Conservation (phyloP, 2,329 filamentous ascomycete species). For the Bisporella sp. region DNA sequence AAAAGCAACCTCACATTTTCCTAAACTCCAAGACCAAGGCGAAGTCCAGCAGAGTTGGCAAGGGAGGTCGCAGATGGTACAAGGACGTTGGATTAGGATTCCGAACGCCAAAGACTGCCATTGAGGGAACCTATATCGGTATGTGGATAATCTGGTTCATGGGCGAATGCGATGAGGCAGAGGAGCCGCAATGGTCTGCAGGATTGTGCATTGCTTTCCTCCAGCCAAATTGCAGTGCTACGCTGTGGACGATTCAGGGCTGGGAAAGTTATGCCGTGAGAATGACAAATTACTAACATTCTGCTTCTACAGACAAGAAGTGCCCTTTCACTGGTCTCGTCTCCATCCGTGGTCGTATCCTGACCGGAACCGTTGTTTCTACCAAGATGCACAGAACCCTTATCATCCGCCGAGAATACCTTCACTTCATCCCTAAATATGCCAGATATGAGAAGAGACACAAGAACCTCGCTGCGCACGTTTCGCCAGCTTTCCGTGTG, state of each 20-base stretch:
- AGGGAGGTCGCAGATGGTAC: conserved; percentile 92
- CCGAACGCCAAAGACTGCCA: conserved; percentile 96
- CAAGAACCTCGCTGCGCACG: conserved; percentile 99
- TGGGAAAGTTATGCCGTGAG: neutral
- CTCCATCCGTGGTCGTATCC: conserved; percentile 99
- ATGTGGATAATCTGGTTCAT: conserved; percentile 42
- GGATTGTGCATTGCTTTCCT: neutral
- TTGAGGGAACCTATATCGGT: conserved; percentile 99
- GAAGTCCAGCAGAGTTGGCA: conserved; percentile 78
- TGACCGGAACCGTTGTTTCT: conserved; percentile 97
- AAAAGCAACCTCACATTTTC: conserved; percentile 99
- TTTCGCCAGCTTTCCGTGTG: conserved; percentile 99
- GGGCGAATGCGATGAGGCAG: neutral
- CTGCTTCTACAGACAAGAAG: conserved; percentile 79
- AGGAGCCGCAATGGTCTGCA: neutral
- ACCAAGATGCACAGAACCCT: conserved; percentile 99
- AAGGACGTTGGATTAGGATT: conserved; percentile 99
- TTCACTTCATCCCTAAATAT: conserved; percentile 99
- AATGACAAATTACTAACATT: neutral
- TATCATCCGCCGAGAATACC: conserved; percentile 99
- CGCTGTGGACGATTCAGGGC: too few species aligned
- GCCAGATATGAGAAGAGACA: conserved; percentile 99
- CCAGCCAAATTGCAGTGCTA: too few species aligned
- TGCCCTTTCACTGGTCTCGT: conserved; percentile 99
- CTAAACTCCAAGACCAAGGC: conserved; percentile 91